Evolutionary conservation across 2,329 filamentous ascomycete species (phyloP), one percentile per base, ranked within the genome.

Genomic region (Pseudocercospora fuligena): DNA sequence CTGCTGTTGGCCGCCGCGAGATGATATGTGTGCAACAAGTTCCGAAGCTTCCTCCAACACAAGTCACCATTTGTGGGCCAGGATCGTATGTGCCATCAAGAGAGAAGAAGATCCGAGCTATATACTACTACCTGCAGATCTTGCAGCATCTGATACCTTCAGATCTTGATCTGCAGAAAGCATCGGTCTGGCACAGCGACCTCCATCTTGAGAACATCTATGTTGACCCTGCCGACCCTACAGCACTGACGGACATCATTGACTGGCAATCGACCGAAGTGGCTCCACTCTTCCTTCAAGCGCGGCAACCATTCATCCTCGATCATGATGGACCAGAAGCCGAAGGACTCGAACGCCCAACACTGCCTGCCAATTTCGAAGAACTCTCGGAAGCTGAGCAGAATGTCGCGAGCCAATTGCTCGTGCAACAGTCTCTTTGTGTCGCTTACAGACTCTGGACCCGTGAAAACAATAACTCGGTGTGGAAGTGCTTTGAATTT

Each of bases 181-280:
- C 72, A 75, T 71, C 23, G 29, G 69, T 78, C 19, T 78, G 75
- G 80, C 78, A 82, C 61, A 66, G 65, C 40, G 80, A 82, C 59
- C 70, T 82, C 21, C 80, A 82, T 59, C 63, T 63, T 19, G 78
- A 75, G 8, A 82, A 78, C 54, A 78, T 80, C 60, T 78, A 78
- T 58, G 78, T 80, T 2, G 68, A 79, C 62, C 61, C 72, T 3
- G 54, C 63, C 1, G 53, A 78, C n/a, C 77, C 74, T 12, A 77
- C 77, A 8, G 63, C 73, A 66, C 66, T 79, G 54, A 69, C 73
- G 0, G 63, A 66, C n/a, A 68, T 80, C 31, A 77, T 80, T 58
- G 78, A 80, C 60, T 79, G 78, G 78, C 77, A 79, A 64, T 73
- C 73, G 8, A 75, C 72, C 4, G 67, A 76, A 54, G 43, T 80